Percentiles rank a stretch among this genome's conserved stretches.
phyloP scores from a whole-genome alignment of 2,329 filamentous ascomycete genomes.

The Botrytis paeoniae region DNA sequence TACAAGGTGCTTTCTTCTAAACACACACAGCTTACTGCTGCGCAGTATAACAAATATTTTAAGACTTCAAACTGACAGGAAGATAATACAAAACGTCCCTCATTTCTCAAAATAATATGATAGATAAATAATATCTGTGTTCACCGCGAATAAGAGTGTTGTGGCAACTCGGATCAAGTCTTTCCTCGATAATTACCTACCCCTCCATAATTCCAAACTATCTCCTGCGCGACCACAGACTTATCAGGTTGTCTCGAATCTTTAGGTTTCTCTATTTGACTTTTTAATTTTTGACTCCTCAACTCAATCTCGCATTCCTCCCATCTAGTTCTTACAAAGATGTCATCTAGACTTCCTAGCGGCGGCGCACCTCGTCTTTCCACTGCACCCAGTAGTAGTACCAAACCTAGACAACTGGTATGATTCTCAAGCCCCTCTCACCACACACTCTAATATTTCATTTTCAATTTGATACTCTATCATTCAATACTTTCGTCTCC shows the following conservation, averaged over 20 bases:
- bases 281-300: neutral
- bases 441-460: too few relatives aligned
- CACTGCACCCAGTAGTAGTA: constrained; percentile 43
- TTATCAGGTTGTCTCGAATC: neutral
- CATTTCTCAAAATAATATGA: neutral
- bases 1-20: neutral
- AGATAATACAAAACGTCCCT: neutral
- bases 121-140: neutral
- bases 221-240: neutral
- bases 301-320: neutral
- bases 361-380: constrained; percentile 36
- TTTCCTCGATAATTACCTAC: neutral
- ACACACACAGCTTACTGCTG: neutral
- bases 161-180: neutral
- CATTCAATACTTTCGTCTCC: neutral
- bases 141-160: neutral
- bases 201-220: neutral
- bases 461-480: neutral
- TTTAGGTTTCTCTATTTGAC: neutral
- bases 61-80: neutral
- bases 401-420: constrained; percentile 52
- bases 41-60: neutral
- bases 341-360: constrained; percentile 34
- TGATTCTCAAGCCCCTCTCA: constrained; percentile 27
- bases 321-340: constrained; percentile 12